Conservation (phyloP, 2,329 filamentous ascomycete genomes). For the Ilyonectria destructans region DNA sequence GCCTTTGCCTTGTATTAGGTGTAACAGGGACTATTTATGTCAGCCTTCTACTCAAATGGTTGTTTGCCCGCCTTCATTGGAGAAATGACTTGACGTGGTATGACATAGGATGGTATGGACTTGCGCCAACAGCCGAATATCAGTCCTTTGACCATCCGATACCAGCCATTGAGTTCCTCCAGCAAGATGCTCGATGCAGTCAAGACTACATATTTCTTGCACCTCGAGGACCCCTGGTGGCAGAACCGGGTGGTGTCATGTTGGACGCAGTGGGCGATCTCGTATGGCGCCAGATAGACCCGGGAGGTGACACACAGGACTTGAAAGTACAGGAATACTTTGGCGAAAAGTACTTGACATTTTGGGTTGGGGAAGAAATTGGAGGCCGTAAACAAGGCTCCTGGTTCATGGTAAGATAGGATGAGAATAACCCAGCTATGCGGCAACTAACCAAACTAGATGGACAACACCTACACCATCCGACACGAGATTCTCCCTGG, state of each 20-base stretch:
- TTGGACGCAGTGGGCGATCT: conserved; percentile 10
- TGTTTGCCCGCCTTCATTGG: conserved; percentile 3
- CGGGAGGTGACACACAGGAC: conserved; percentile 6
- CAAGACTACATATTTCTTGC: conserved; percentile 13
- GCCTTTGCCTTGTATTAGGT: not conserved
- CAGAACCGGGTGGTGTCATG: conserved; percentile 3
- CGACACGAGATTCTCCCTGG: not conserved
- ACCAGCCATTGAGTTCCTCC: conserved; percentile 7
- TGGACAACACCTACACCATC: conserved; percentile 15
- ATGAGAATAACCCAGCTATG: not conserved
- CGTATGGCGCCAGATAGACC: conserved; percentile 3
- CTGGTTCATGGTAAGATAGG: conserved; percentile 16
- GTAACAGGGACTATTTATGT: not conserved
- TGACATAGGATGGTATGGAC: conserved; percentile 8
- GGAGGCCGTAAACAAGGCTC: conserved; percentile 19
- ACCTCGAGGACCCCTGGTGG: conserved; percentile 1
- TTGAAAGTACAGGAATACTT: conserved; percentile 15
- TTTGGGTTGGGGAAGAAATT: not conserved
- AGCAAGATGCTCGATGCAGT: conserved; percentile 10
- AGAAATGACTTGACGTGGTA: conserved; percentile 14
- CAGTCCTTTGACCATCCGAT: not conserved
- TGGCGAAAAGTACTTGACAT: conserved; percentile 10
- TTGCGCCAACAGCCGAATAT: conserved; percentile 6
- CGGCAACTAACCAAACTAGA: conserved; percentile 1
- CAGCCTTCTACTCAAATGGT: not conserved